These are phyloP conservation scores for Gentiana macrophylla DNA, from an alignment of 257 asterid genomes.

Conservation along the genomic window DNA sequence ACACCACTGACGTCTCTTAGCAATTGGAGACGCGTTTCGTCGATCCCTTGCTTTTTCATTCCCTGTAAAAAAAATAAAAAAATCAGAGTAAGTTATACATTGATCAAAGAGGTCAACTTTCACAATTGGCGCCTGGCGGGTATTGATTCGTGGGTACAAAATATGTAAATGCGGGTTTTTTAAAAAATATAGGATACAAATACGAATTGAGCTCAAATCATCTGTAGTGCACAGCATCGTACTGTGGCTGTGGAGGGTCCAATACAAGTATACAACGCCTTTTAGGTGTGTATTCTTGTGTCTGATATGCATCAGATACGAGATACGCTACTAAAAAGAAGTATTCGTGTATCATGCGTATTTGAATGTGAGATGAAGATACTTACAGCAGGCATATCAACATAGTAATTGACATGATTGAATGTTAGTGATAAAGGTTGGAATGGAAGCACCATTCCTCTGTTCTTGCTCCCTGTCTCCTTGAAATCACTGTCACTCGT, in stretches of 20 bases:
- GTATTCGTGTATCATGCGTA: background rate
- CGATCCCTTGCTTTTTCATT: conserved; percentile 64
- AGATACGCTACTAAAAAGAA: background rate
- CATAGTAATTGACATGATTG: conserved; percentile 73
- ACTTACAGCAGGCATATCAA: conserved; percentile 89
- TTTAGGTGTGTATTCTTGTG: too few species aligned
- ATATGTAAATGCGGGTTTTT: too few species aligned
- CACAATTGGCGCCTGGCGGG: too few species aligned
- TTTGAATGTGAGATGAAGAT: background rate
- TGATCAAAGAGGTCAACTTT: too few species aligned
- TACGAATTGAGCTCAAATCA: too few species aligned
- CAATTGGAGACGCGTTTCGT: conserved; percentile 64
- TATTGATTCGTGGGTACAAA: too few species aligned
- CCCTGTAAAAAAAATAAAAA: conserved; percentile 23
- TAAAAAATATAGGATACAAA: too few species aligned
- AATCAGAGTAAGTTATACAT: too few species aligned
- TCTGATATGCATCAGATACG: background rate
- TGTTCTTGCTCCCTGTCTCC: conserved; percentile 21
- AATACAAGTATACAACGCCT: too few species aligned
- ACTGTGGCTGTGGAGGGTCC: too few species aligned
- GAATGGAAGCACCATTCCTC: conserved; percentile 93
- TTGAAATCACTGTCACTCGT: conserved; percentile 13
- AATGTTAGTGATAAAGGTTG: conserved; percentile 75
- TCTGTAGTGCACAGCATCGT: too few species aligned
- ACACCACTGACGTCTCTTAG: conserved; percentile 76